These are phyloP conservation scores for Thelephora terrestris DNA, from an alignment of 1,284 basidiomycete species.

Conservation along the genomic window DNA sequence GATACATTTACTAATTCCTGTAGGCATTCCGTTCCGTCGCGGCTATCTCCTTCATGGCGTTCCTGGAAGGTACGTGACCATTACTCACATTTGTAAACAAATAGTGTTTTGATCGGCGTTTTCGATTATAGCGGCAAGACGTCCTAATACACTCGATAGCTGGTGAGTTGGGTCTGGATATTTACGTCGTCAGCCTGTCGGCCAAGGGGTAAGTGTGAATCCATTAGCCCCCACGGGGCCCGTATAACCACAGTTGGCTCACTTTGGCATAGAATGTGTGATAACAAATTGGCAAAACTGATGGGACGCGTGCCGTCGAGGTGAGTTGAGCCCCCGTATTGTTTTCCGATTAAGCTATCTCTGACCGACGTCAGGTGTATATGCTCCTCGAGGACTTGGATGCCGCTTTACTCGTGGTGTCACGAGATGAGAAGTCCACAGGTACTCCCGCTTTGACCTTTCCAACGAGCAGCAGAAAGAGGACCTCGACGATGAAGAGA, in stretches of 20 bases:
- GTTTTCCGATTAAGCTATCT: constrained; percentile 12
- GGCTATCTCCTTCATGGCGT: constrained; percentile 80
- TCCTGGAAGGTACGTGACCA: constrained; percentile 55
- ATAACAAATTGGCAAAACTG: constrained; percentile 71
- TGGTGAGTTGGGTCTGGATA: constrained; percentile 77
- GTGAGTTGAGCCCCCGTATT: constrained; percentile 27
- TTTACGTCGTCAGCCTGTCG: constrained; percentile 79
- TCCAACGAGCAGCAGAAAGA: constrained; percentile 29
- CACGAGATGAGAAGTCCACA: constrained; percentile 68
- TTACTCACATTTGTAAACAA: constrained; percentile 9
- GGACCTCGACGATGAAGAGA: constrained; percentile 46
- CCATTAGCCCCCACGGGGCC: constrained; percentile 1
- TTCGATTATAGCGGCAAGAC: constrained; percentile 57
- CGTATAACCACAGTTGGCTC: constrained; percentile 6
- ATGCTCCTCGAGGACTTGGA: constrained; percentile 81
- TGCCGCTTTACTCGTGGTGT: constrained; percentile 78
- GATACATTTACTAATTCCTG: constrained; percentile 6
- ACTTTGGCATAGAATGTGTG: constrained; percentile 57
- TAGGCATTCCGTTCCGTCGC: constrained; percentile 78
- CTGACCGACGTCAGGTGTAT: constrained; percentile 49
- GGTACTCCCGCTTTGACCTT: constrained; percentile 45
- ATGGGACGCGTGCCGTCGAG: constrained; percentile 79
- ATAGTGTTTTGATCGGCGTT: constrained; percentile 12
- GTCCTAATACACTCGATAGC: constrained; percentile 78
- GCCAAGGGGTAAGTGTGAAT: constrained; percentile 56